These are phyloP conservation scores for Raphanus raphanistrum DNA, from an alignment of 345 rosid genomes.

Conservation along the genomic window DNA sequence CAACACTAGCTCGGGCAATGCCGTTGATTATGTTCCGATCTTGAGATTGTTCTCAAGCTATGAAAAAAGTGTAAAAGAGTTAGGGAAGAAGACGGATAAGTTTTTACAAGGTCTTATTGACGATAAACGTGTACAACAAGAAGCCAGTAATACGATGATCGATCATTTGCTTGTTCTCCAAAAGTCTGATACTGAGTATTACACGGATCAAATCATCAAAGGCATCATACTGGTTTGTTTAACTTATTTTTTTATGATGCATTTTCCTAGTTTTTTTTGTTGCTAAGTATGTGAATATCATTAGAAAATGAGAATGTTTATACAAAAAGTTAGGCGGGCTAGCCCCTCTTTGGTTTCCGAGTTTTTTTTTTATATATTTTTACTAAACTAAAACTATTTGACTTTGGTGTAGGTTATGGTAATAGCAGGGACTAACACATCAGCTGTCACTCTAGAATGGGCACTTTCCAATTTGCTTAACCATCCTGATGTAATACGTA, in stretches of 20 bases:
- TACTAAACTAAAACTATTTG: background rate
- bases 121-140: conserved; percentile 41
- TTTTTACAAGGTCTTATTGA: conserved; percentile 51
- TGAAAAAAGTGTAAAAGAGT: conserved; percentile 33
- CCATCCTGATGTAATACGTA: conserved; percentile 41
- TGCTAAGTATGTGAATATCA: too few relatives aligned
- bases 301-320: too few relatives aligned
- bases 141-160: conserved; percentile 51
- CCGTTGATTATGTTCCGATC: conserved; percentile 43
- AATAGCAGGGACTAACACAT: conserved; percentile 54
- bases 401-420: conserved; percentile 37
- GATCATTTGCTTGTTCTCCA: conserved; percentile 57
- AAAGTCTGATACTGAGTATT: conserved; percentile 48
- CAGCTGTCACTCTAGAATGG: conserved; percentile 55
- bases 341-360: too few relatives aligned
- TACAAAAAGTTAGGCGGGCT: too few relatives aligned
- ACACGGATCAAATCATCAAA: conserved; percentile 61
- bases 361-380: background rate
- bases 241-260: background rate
- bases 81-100: conserved; percentile 28
- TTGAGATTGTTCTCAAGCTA: conserved; percentile 36
- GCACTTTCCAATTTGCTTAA: conserved; percentile 51
- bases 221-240: conserved; percentile 46
- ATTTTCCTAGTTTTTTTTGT: background rate
- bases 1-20: conserved; percentile 27